Base-by-base conservation (phyloP, 148 eudicot species). In the Linanthus parryae region DNA sequence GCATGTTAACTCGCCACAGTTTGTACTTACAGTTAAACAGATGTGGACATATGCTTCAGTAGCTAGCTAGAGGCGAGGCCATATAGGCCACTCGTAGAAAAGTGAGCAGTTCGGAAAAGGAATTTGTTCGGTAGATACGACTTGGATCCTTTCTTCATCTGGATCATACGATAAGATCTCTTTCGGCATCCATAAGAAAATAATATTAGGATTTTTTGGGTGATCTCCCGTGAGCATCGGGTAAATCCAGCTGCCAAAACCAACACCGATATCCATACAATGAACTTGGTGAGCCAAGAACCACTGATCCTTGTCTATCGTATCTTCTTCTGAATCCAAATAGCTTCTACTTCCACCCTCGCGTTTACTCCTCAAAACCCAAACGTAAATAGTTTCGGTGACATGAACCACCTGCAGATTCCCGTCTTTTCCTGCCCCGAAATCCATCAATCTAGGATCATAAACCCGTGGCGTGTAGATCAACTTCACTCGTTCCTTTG, bases 11-110 rank as follows among this genome's bases (percentile, higher is more conserved):
- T n/a, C n/a, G n/a, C n/a, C n/a, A n/a, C n/a, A n/a, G n/a, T n/a
- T n/a, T n/a, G n/a, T n/a, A n/a, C n/a, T n/a, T n/a, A n/a, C n/a
- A n/a, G n/a, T n/a, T n/a, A n/a, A n/a, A n/a, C n/a, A n/a, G n/a
- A n/a, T n/a, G n/a, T n/a, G n/a, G n/a, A n/a, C n/a, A n/a, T n/a
- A n/a, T n/a, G n/a, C n/a, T n/a, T n/a, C n/a, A n/a, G n/a, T n/a
- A n/a, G n/a, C n/a, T n/a, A 11, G 16, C 14, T 39, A 39, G 16
- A 39, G 43, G 43, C 43, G 16, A 39, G 43, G 43, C 43, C 43
- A 39, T 13, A 18, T 12, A 12, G 43, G 43, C 43, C 7, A 39
- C 43, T 39, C 43, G 43, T 5, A 5, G 3, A 39, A 5, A 39
- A 5, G 3, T 39, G 43, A 12, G 4, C 43, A 18, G 16, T 13